Conservation (phyloP, 2,329 filamentous ascomycete species). For the Fusarium sp. region DNA sequence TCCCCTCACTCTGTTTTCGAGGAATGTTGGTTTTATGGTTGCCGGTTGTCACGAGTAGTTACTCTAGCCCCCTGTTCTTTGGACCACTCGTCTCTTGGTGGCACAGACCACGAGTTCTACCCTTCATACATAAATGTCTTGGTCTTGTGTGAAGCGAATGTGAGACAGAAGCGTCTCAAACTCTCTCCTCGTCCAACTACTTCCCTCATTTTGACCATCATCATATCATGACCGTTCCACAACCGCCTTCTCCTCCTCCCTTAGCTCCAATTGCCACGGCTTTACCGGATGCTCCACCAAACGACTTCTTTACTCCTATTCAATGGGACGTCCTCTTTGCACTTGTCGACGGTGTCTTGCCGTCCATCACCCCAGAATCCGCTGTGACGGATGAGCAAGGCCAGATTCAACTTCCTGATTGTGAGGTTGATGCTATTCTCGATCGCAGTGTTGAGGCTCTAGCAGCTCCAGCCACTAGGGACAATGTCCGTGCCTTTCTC, state of each 20-base stretch:
- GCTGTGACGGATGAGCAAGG: constrained; percentile 54
- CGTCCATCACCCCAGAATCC: constrained; percentile 65
- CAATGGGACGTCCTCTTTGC: constrained; percentile 69
- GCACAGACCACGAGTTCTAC: constrained; percentile 29
- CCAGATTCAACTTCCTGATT: constrained; percentile 63
- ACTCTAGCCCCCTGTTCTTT: not conserved
- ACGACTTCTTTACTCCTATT: constrained; percentile 58
- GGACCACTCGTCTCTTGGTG: constrained; percentile 11
- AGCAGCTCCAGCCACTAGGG: constrained; percentile 56
- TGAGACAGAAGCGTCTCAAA: constrained; percentile 35
- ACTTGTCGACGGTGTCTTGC: constrained; percentile 70
- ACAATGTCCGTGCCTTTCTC: constrained; percentile 66
- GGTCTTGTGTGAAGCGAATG: constrained; percentile 36
- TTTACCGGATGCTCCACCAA: constrained; percentile 48
- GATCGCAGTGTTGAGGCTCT: constrained; percentile 55
- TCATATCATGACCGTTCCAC: constrained; percentile 37
- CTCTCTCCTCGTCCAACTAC: constrained; percentile 23
- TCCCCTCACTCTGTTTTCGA: constrained; percentile 30
- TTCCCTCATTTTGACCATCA: constrained; percentile 19
- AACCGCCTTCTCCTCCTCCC: constrained; percentile 17
- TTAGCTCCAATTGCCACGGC: constrained; percentile 37
- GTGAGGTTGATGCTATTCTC: constrained; percentile 64
- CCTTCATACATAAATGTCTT: constrained; percentile 30
- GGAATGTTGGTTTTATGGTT: constrained; percentile 3
- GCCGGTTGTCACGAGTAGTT: constrained; percentile 4